phyloP scores from a whole-genome alignment of 2,329 filamentous ascomycete genomes.

The Cladophialophora chaetospira region DNA sequence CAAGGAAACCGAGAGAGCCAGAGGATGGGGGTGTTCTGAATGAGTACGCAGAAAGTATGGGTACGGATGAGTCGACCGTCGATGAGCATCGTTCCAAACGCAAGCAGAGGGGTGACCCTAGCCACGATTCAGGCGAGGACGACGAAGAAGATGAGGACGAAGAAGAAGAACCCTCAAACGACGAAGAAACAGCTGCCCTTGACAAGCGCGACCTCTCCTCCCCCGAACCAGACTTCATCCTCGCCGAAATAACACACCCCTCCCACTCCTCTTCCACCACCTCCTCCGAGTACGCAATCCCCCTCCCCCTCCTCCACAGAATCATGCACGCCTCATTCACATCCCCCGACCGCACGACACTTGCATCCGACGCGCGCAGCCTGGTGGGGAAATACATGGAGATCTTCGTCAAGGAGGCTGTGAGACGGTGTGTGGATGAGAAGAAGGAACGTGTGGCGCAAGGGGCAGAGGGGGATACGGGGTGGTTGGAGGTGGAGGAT shows the following conservation, averaged over 20 bases:
- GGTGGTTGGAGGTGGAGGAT: conserved; percentile 71
- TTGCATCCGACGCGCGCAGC: conserved; percentile 74
- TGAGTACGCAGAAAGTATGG: background rate
- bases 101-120: no score
- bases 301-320: conserved; percentile 52
- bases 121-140: conserved; percentile 8
- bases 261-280: conserved; percentile 31
- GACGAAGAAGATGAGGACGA: conserved; percentile 12
- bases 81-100: no score
- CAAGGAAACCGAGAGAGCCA: background rate
- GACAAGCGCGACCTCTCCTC: conserved; percentile 17
- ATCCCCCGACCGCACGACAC: conserved; percentile 66
- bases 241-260: conserved; percentile 48
- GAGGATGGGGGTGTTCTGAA: background rate
- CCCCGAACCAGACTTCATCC: conserved; percentile 50
- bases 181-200: conserved; percentile 13
- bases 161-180: background rate
- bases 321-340: conserved; percentile 79
- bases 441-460: conserved; percentile 50
- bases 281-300: conserved; percentile 38
- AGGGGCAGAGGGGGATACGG: conserved; percentile 27
- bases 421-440: conserved; percentile 75
- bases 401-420: conserved; percentile 84
- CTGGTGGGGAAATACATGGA: conserved; percentile 85
- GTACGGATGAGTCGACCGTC: background rate